A percentile compares a stretch with the other conserved stretches of the same genome.
phyloP scores from a whole-genome alignment of 768 basidiomycete species.

The Mycena metata region DNA sequence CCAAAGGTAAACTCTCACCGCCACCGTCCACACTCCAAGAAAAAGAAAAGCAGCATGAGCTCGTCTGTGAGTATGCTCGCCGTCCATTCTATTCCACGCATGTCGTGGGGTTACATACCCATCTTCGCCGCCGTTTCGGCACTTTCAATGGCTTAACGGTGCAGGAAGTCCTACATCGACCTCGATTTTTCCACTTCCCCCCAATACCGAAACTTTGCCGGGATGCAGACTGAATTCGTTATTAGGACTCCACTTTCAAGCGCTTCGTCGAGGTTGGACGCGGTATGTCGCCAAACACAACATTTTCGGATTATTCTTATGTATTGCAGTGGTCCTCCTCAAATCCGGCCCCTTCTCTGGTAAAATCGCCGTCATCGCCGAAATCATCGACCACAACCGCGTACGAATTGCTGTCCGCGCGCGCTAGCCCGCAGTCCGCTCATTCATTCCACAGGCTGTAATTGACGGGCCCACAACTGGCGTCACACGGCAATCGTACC shows the following conservation, averaged over 20 bases:
- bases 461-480: conserved; percentile 94
- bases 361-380: conserved; percentile 94
- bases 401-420: conserved; percentile 60
- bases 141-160: not conserved
- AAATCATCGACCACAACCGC: conserved; percentile 99
- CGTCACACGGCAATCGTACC: conserved; percentile 92
- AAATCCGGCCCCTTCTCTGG: conserved; percentile 88
- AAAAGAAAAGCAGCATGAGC: conserved; percentile 31
- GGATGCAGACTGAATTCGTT: not conserved
- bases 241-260: conserved; percentile 89
- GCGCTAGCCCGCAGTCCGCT: conserved; percentile 1
- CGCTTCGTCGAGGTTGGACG: conserved; percentile 99
- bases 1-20: no score
- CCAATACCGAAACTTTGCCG: not conserved
- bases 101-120: not conserved
- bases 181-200: not conserved
- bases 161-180: not conserved
- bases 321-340: conserved; percentile 87
- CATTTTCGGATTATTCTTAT: conserved; percentile 18
- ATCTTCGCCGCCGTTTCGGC: not conserved
- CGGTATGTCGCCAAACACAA: conserved; percentile 59
- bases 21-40: not conserved
- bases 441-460: conserved; percentile 74
- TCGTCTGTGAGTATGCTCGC: conserved; percentile 29
- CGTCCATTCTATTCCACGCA: not conserved